Conservation (phyloP, 164 flowering plant species). For the Piper longum region DNA sequence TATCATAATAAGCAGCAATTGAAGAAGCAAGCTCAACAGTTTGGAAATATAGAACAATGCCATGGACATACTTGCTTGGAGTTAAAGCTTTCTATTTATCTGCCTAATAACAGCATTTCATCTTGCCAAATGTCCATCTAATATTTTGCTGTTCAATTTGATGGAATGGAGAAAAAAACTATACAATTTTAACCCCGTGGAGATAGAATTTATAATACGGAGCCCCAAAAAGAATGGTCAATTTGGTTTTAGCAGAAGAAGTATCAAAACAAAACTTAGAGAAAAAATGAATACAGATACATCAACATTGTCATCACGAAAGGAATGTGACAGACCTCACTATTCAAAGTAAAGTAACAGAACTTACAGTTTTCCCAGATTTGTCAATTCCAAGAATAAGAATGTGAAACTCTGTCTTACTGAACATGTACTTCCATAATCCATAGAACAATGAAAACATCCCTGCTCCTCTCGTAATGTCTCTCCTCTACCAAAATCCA, state of each 20-base stretch:
- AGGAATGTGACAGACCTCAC: neutral
- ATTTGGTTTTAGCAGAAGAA: too few species aligned
- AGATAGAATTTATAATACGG: too few species aligned
- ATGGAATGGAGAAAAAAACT: neutral
- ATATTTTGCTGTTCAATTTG: neutral
- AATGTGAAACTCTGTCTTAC: constrained; percentile 88
- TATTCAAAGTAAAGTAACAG: neutral
- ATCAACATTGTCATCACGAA: too few species aligned
- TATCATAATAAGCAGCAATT: neutral
- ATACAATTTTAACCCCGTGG: neutral
- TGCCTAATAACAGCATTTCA: neutral
- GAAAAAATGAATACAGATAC: neutral
- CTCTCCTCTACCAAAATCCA: constrained; percentile 3
- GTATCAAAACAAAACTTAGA: too few species aligned
- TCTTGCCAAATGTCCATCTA: neutral
- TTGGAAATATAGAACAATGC: too few species aligned
- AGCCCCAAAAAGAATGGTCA: neutral
- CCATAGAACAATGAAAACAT: constrained; percentile 96
- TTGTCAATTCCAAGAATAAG: constrained; percentile 97
- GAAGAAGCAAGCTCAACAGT: neutral
- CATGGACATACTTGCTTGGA: too few species aligned
- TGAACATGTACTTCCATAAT: constrained; percentile 73
- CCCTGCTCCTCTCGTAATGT: constrained; percentile 9
- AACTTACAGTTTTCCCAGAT: constrained; percentile 89
- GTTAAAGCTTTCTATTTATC: too few species aligned